Evolutionary conservation across 2,329 filamentous ascomycete species (phyloP), one percentile per base, ranked within the genome.

Genomic region (Metarhizium anisopliae): DNA sequence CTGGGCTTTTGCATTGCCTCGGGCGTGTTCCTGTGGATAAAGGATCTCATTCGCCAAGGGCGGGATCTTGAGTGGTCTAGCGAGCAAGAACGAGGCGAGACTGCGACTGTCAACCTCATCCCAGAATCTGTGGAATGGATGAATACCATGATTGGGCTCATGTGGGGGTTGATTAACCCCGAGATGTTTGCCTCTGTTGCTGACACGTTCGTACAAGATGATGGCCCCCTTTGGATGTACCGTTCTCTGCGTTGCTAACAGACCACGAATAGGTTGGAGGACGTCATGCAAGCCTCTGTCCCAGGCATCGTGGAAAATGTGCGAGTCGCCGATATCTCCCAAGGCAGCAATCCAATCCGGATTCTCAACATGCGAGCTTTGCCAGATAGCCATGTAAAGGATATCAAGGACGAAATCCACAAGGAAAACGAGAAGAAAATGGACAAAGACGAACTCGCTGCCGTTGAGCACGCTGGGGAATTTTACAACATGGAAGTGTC

Each of bases 71-170:
- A 96, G 68, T 97, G 93, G 93, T 81, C 85, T 4, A 90, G 87
- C 59, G 93, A 97, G 70, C 85, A 92, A 72, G 82, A 86, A 55
- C 83, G 93, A 57, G 93, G 93, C 3, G 81, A 94, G 73, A 91
- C 85, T 69, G 90, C 93, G 1, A 90, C 89, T 2, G 85, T 87
- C 35, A 96, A 96, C 64, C 76, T 97, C 32, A 86, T 97, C 6
- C 93, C 93, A 0, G 93, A 96, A 72, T 95, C 89, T 0, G 92
- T 95, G 6, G 87, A 92, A 59, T 97, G 94, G 94, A 87, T 99
- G 81, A 99, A 99, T 69, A 92, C 89, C 0, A 82, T 94, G 52
- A 72, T 97, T 4, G 83, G 82, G 2, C 82, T 96, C 47, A 79
- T 94, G 47, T 99, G 94, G 94, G 89, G 90, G 0, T 76, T 97